Conservation (phyloP, 108 stramenopile genomes). For the Nitzschia putrida region DNA sequence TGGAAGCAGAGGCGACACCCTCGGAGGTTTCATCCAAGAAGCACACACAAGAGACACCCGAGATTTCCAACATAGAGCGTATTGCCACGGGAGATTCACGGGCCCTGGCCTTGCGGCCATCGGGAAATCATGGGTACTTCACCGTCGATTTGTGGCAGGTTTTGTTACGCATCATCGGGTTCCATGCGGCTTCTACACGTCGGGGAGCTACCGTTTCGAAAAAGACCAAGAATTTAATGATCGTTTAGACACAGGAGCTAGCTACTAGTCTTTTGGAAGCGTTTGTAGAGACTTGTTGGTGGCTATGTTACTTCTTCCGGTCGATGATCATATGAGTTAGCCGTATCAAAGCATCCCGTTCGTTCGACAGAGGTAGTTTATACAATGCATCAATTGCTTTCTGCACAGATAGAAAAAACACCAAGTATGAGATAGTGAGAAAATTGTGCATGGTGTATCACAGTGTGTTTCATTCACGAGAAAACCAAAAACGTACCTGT, state of each 20-base stretch:
- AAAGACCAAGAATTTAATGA: conserved; percentile 30
- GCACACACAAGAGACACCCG: background rate
- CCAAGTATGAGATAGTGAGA: background rate
- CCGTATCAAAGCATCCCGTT: conserved; percentile 85
- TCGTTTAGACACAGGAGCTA: conserved; percentile 10
- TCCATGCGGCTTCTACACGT: conserved; percentile 33
- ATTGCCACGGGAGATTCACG: conserved; percentile 52
- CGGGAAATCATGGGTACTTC: conserved; percentile 44
- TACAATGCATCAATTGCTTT: conserved; percentile 84
- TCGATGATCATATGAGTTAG: conserved; percentile 90
- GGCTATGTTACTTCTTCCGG: conserved; percentile 78
- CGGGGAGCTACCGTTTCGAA: conserved; percentile 18
- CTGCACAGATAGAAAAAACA: conserved; percentile 29
- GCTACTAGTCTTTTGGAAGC: too few relatives aligned
- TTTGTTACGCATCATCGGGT: conserved; percentile 55
- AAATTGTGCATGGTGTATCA: background rate
- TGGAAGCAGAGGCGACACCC: background rate
- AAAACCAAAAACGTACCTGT: conserved; percentile 51
- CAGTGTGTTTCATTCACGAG: background rate
- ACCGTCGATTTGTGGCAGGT: conserved; percentile 56
- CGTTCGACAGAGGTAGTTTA: conserved; percentile 86
- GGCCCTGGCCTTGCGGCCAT: conserved; percentile 33
- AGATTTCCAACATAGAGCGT: background rate
- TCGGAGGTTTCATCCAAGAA: background rate
- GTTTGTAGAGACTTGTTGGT: too few relatives aligned